Evolutionary conservation across 345 rosid genomes (phyloP).

Genomic region (Aquilaria sinensis): DNA sequence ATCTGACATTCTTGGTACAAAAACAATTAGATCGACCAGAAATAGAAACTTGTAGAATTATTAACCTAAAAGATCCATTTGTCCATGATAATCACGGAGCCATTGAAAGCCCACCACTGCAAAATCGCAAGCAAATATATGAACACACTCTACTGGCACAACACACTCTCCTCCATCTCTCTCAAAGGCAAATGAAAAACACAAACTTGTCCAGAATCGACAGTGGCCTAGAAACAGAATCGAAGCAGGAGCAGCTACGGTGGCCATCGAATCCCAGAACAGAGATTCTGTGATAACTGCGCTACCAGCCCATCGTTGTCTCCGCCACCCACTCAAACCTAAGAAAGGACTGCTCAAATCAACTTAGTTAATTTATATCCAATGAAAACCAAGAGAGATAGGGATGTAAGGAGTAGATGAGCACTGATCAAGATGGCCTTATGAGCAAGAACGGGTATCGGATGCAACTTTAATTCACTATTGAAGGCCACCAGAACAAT

Average conservation of each 20-base stretch:
- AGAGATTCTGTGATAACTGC: no score
- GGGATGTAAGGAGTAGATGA: no score
- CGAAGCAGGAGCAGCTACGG: no score
- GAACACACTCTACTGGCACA: conserved; percentile 44
- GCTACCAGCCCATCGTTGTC: no score
- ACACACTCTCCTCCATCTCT: conserved; percentile 44
- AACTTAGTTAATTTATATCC: no score
- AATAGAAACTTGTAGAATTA: not conserved
- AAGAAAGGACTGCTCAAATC: no score
- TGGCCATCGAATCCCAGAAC: no score
- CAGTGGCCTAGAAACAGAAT: conserved; percentile 3
- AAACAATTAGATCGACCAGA: conserved; percentile 5
- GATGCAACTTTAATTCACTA: conserved; percentile 24
- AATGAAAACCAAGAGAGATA: no score
- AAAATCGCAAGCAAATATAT: conserved; percentile 62
- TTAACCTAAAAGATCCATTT: conserved; percentile 68
- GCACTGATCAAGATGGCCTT: conserved; percentile 55
- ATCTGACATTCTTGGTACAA: no score
- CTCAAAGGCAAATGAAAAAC: conserved; percentile 8
- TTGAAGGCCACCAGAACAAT: conserved; percentile 59
- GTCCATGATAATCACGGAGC: conserved; percentile 60
- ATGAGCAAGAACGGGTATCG: conserved; percentile 59
- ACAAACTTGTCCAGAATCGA: not conserved
- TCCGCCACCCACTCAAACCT: no score
- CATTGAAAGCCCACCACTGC: conserved; percentile 71